phyloP scores from a whole-genome alignment of 176 grass and related monocot genomes.

The Oryza australiensis region DNA sequence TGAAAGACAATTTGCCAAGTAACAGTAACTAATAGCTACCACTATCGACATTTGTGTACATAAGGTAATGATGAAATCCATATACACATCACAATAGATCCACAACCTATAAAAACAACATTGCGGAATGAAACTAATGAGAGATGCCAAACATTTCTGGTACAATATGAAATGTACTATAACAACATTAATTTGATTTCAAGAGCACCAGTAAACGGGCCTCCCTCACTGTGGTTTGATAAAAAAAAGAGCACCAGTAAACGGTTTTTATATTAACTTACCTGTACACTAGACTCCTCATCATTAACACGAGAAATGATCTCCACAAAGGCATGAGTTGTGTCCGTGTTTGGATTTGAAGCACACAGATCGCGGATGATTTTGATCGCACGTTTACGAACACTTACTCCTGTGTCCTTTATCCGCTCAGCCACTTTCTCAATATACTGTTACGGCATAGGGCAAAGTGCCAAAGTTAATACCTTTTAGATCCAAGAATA shows the following conservation, averaged over 20 bases:
- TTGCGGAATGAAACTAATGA: conserved; percentile 10
- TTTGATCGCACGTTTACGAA: conserved; percentile 95
- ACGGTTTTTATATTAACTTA: conserved; percentile 30
- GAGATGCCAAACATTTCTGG: conserved; percentile 21
- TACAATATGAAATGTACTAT: conserved; percentile 21
- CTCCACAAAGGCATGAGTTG: conserved; percentile 86
- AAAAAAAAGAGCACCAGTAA: neutral
- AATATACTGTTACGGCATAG: conserved; percentile 72
- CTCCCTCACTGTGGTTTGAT: no score
- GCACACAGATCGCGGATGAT: conserved; percentile 96
- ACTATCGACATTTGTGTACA: neutral
- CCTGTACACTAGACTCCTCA: conserved; percentile 99
- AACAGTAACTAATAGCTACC: conserved; percentile 29
- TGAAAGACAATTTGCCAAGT: conserved; percentile 9
- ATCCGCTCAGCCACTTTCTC: conserved; percentile 96
- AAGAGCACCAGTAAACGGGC: neutral
- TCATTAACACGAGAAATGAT: conserved; percentile 99
- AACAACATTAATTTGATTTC: conserved; percentile 1
- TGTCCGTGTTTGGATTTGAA: conserved; percentile 68
- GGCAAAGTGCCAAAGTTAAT: conserved; percentile 24
- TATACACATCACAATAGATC: neutral
- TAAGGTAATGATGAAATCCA: neutral
- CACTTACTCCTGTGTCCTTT: conserved; percentile 99
- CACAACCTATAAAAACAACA: neutral
- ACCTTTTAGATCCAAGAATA: conserved; percentile 27